Evolutionary conservation across 2,329 filamentous ascomycete species (phyloP), one percentile per base, ranked within the genome.

Genomic region (Biscogniauxia sp.): DNA sequence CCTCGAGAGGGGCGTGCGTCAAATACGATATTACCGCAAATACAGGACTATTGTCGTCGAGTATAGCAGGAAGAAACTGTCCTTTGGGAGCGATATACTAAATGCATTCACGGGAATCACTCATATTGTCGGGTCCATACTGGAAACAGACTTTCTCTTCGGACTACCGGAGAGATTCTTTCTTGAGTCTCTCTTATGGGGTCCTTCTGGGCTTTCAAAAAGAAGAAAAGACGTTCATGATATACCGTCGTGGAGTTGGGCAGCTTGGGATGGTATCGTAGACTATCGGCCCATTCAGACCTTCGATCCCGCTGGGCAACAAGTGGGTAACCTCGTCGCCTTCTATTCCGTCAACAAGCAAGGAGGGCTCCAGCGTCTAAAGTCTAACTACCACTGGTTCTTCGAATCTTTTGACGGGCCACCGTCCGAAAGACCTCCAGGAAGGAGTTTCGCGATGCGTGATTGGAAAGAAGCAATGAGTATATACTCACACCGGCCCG

Each of bases 171-270:
- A 62, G 32, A 51, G 59, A 9, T 58, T 54, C 49, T 60, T 56
- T 49, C 52, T 37, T 5, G 52, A 62, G 28, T 60, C 60, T 49
- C 25, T 60, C 5, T 55, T 53, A 25, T 60, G 55, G 55, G 52
- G 59, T 41, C 60, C 57, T 5, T 51, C 57, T 19, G 52, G 60
- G 11, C 54, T 55, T 45, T 55, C 53, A 25, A 50, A 13, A 20
- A 17, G 41, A 51, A 57, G 57, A 45, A 15, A 51, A 17, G n/a
- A 20, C 19, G 19, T 60, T 19, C 28, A 51, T 20, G 37, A 26
- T 17, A 45, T 62, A n/a, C 52, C 53, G 26, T 57, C 51, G 28
- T 62, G 53, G 60, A 62, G 61, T 28, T 60, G 58, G 53, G 53
- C 55, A 11, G 51, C 58, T n/a, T 62, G 61, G 55, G 55, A 62